Evolutionary conservation across 2,329 filamentous ascomycete species (phyloP), one percentile per base, ranked within the genome.

Genomic region (Alternaria angustiovoidea): DNA sequence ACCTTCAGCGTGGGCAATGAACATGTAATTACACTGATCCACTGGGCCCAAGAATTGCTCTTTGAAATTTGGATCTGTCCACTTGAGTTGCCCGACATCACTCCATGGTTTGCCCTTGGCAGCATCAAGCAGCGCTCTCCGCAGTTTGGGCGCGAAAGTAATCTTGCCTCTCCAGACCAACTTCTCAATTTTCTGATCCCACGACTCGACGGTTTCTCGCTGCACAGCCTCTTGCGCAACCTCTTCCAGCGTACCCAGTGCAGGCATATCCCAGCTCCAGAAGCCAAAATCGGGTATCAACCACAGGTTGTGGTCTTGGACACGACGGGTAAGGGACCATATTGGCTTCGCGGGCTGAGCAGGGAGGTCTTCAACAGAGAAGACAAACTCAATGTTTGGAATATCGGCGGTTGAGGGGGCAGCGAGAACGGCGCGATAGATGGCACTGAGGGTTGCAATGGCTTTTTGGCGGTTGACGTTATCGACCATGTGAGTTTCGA

Each of bases 11-110:
- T 87, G 84, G 7, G 81, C 81, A 28, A 86, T 78, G 64, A 85
- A 87, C 78, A 83, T 83, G 67, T 85, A 87, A 26, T 79, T 78
- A 68, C 85, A 87, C 70, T 86, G 83, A 41, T 86, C 83, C 42
- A 83, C 80, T 48, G 86, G 84, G 1, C 80, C 78, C 2, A 85
- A 64, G 9, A 83, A 79, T 51, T 84, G 80, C 43, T 74, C 66
- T 59, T 74, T 72, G 63, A 74, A 74, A 28, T 74, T 68, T 8
- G 66, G 64, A 49, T 74, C 67, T 4, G 58, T 63, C 73, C 73
- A 75, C 52, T 62, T 64, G 48, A 76, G 64, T 54, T 75, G 69
- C 5, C 67, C 71, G n/a, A 76, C 73, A 28, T 75, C 73, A 38
- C 72, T 74, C 73, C 73, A 76, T 4, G 63, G 51, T 57, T 75